Base-by-base conservation (phyloP, 148 eudicot species). In the Camellia sinensis region DNA sequence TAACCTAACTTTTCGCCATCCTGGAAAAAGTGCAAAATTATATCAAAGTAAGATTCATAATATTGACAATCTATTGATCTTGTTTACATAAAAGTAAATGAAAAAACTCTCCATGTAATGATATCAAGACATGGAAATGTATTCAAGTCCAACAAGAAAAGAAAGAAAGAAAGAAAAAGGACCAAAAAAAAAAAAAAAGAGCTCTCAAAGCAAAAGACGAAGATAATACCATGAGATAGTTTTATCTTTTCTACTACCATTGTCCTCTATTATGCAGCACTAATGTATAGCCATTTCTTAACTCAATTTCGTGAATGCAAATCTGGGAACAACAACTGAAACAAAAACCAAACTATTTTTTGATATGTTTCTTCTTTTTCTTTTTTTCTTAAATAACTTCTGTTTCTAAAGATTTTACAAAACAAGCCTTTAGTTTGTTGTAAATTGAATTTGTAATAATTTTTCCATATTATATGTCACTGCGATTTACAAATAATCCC, bases 1-100 rank as follows among this genome's bases (percentile, higher is more conserved):
- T 90, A 90, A 77, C 99, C 99, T 84, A 90, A 82, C 85, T 88
- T 84, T 82, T 85, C 89, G 3, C 91, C 97, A 74, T 85, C 93
- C 96, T 91, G 89, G 76, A 90, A 76, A 62, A 78, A 46, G 44
- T 19, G 57, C 43, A 62, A 46, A 78, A 71, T 60, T 5, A 60
- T 22, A 62, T 80, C 6, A 73, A 48, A 74, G 50, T 43, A 60
- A 37, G 54, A 78, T 52, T 45, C 43, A 7, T 53, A 5, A 4
- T 22, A 63, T 13, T n/a, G 43, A 48, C 63, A 64, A 65, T 22
- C 13, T 13, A 50, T 5, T 1, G 41, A 67, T 66, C 52, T 15
- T 52, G 21, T 50, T 10, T 5, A 70, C 54, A 46, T 3, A 70
- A 45, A 45, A 54, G 2, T 50, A n/a, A 50, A 19, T 44, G 37